Base-by-base conservation (phyloP, 257 asterid genomes). In the Craterostigma plantagineum region DNA sequence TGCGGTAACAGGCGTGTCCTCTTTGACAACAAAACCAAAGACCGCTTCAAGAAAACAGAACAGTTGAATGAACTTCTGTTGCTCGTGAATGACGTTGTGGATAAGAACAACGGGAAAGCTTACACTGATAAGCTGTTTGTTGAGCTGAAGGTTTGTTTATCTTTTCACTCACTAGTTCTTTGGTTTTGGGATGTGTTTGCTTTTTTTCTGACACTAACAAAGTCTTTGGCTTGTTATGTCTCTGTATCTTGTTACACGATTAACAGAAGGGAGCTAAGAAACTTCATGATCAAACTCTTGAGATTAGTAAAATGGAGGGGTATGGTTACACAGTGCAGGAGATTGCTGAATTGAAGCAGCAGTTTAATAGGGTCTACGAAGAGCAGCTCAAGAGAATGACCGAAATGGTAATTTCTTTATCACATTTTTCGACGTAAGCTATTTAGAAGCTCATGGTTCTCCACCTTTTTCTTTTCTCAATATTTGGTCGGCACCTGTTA, bases 1-100 rank as follows among this genome's bases (percentile, higher is more conserved):
- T 84, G 92, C 55, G 85, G 82, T 47, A 63, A 77, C 44, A 73
- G 96, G 45, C n/a, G 34, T 38, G 75, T 80, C 23, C 66, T 78
- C 14, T 78, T 82, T 51, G 77, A 84, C 59, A 84, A 84, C 61
- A 62, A 46, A 64, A 66, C 91, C 2, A 63, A 55, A 53, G 75
- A 85, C 46, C 48, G 38, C 34, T 9, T 0, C 46, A 57, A 64
- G 61, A 68, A 59, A 46, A 45, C 45, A 5, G 45, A 50, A 12
- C 93, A 84, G 45, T 33, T 71, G 54, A 14, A 54, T 12, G 27
- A 61, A 43, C 90, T 80, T 48, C 67, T 69, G 17, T 14, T 46
- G 40, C 73, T 77, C 47, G 85, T 85, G 7, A 54, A 75, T 33
- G 52, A 34, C 8, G 91, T 80, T 34, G 63, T 80, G 0, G 48